Conservation (phyloP, 163 green algal species). For the Chlamydomonas reinhardtii region DNA sequence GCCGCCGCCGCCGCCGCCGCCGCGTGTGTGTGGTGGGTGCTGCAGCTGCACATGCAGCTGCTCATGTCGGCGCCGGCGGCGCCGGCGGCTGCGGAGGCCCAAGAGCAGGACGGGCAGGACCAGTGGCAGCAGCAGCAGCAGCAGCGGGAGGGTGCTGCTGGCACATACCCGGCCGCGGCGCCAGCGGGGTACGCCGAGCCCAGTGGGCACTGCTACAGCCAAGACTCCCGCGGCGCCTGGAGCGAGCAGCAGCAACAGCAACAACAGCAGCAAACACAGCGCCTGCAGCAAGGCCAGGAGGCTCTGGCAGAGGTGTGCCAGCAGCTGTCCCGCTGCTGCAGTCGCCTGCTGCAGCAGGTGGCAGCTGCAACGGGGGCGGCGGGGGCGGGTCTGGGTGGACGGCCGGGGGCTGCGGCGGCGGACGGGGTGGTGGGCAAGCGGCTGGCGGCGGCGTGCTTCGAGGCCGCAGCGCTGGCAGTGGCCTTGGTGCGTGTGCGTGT, state of each 20-base stretch:
- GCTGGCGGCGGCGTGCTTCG: background rate
- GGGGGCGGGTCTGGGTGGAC: background rate
- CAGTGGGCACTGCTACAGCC: background rate
- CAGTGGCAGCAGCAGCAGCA: background rate
- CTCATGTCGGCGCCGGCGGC: background rate
- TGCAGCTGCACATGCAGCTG: slow-evolving; percentile 2
- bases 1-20: background rate
- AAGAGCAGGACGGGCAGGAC: no score
- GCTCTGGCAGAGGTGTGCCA: slow-evolving; percentile 9
- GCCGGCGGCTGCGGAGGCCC: background rate
- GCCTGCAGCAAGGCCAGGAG: background rate
- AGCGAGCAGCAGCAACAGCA: background rate
- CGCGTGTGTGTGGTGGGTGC: background rate
- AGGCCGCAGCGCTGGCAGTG: background rate
- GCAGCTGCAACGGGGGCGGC: background rate
- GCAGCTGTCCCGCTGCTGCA: slow-evolving; percentile 9
- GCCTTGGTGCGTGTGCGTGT: background rate
- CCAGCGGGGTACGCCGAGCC: background rate
- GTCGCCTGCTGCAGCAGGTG: background rate
- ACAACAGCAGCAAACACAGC: no score
- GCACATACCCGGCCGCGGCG: background rate
- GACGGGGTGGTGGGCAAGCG: background rate
- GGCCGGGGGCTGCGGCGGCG: background rate
- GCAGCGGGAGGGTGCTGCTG: background rate
- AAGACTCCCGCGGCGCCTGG: background rate